Conservation (phyloP, 139 green algal species). For the Raphidocelis subcapitata region DNA sequence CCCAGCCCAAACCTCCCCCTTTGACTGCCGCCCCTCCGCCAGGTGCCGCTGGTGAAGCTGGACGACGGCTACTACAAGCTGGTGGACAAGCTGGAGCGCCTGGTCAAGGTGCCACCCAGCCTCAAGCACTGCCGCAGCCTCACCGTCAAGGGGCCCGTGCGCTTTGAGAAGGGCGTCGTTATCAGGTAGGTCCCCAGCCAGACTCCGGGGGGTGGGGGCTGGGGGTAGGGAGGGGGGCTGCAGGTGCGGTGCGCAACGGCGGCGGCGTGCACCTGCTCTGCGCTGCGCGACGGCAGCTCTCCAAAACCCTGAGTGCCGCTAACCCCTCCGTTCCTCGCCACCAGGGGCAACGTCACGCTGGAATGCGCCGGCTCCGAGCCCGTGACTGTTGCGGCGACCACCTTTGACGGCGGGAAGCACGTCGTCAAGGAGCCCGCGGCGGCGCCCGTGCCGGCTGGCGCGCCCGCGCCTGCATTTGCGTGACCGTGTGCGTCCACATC, state of each 20-base stretch:
- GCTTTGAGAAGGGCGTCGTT: constrained; percentile 46
- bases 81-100: constrained; percentile 78
- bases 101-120: constrained; percentile 52
- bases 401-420: constrained; percentile 8
- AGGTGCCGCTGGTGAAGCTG: constrained; percentile 75
- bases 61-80: constrained; percentile 77
- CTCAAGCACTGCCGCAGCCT: constrained; percentile 59
- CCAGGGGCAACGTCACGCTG: constrained; percentile 55
- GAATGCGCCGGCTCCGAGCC: constrained; percentile 12
- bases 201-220: too few relatives aligned
- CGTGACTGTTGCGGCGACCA: not conserved
- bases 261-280: too few relatives aligned
- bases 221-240: too few relatives aligned
- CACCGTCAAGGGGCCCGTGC: constrained; percentile 73
- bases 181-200: constrained; percentile 12
- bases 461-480: too few relatives aligned
- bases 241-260: too few relatives aligned
- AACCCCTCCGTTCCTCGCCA: too few relatives aligned
- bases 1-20: not conserved
- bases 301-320: too few relatives aligned
- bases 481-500: too few relatives aligned
- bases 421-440: constrained; percentile 3
- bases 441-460: not conserved
- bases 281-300: too few relatives aligned
- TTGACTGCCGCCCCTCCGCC: not conserved